Conservation (phyloP, 164 flowering plant genomes). For the Sedum album region DNA sequence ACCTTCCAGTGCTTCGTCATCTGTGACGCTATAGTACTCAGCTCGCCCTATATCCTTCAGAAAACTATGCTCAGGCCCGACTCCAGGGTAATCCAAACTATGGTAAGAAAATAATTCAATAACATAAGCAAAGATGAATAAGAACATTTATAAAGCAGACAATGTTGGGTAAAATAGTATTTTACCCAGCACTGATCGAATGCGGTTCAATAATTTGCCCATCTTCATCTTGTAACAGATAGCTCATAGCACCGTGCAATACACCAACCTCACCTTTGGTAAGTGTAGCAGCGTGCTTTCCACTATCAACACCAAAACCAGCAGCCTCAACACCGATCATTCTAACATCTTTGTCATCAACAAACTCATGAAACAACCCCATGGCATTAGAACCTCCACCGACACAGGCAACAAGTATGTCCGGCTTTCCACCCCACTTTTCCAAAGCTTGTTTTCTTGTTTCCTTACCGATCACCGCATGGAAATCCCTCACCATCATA, state of each 20-base stretch:
- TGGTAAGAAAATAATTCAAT: background rate
- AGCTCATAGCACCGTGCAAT: slow-evolving; percentile 87
- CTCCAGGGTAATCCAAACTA: slow-evolving; percentile 95
- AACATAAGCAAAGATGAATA: background rate
- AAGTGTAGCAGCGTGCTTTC: slow-evolving; percentile 87
- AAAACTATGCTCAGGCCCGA: slow-evolving; percentile 95
- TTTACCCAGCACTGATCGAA: slow-evolving; percentile 91
- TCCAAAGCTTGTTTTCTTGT: slow-evolving; percentile 75
- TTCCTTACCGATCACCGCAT: slow-evolving; percentile 90
- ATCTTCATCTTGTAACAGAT: slow-evolving; percentile 77
- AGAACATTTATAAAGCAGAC: background rate
- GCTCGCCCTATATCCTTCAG: slow-evolving; percentile 84
- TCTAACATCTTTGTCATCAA: slow-evolving; percentile 65
- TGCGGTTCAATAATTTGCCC: slow-evolving; percentile 94
- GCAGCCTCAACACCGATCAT: slow-evolving; percentile 92
- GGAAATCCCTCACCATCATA: slow-evolving; percentile 95
- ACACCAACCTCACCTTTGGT: slow-evolving; percentile 82
- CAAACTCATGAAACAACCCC: slow-evolving; percentile 88
- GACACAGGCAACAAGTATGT: slow-evolving; percentile 85
- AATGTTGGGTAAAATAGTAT: too few species aligned
- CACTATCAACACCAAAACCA: slow-evolving; percentile 84
- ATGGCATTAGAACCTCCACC: slow-evolving; percentile 98
- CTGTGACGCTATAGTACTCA: slow-evolving; percentile 70
- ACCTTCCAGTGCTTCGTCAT: slow-evolving; percentile 92
- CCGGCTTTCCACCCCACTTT: slow-evolving; percentile 92